Conservation (phyloP, 75 land plant species). For the Picea glauca region DNA sequence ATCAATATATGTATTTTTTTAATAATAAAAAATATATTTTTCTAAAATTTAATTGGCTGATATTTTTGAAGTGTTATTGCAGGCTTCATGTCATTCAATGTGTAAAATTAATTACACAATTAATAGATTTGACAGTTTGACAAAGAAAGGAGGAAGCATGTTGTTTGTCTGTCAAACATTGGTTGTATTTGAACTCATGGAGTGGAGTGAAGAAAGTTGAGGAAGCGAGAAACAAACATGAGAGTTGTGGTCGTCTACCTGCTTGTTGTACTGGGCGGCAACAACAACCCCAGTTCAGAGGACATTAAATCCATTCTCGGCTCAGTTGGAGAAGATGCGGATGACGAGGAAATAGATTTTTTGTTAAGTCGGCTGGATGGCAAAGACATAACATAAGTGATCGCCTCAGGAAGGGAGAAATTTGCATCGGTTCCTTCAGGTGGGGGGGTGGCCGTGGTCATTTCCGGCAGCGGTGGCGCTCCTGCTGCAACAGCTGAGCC, state of each 20-base stretch:
- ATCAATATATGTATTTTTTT: no score
- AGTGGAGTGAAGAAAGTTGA: no score
- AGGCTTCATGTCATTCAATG: no score
- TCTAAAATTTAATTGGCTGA: no score
- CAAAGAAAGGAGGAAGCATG: no score
- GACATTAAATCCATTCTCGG: constrained; percentile 45
- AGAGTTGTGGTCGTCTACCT: constrained; percentile 47
- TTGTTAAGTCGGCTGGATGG: constrained; percentile 26
- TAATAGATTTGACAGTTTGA: no score
- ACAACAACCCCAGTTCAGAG: constrained; percentile 28
- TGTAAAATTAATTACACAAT: no score
- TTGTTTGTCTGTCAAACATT: no score
- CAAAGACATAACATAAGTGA: constrained; percentile 24
- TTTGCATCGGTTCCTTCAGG: constrained; percentile 37
- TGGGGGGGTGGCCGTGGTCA: constrained; percentile 26
- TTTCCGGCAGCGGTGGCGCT: constrained; percentile 16
- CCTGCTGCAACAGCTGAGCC: constrained; percentile 16
- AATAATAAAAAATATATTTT: no score
- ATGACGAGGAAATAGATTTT: constrained; percentile 22
- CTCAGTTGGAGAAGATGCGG: constrained; percentile 38
- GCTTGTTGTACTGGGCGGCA: constrained; percentile 50
- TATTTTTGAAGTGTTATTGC: no score
- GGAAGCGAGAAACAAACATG: constrained; percentile 10
- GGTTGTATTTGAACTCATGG: no score
- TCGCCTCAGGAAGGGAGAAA: constrained; percentile 31